Base-by-base conservation (phyloP, 2,329 filamentous ascomycete genomes). In the Sarocladiaceae sp. region DNA sequence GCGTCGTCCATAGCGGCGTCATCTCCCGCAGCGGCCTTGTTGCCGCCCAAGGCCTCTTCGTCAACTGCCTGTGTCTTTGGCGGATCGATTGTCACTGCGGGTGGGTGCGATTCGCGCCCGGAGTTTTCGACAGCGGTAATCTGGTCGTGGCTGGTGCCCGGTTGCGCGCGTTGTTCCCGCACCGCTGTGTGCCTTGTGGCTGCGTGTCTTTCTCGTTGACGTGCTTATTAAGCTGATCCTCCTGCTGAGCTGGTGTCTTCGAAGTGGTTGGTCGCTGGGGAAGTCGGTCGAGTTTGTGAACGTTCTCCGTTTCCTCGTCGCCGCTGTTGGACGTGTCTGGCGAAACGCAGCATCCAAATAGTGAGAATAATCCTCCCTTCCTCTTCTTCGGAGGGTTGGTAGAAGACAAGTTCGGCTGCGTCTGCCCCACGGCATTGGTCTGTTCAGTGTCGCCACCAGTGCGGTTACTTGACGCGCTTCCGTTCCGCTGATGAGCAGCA, bases 1-100 rank as follows among this genome's bases (percentile, higher is more conserved):
- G 74, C 76, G 65, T 89, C 86, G 31, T 77, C 75, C 82, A 90
- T 89, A 52, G 84, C 77, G 52, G 86, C 75, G 65, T 90, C 85
- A 23, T 81, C 77, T 58, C 84, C 81, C 17, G 39, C 12, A 35
- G 37, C 17, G 18, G 11, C 68, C 57, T 71, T 74, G 46, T 61
- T 65, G n/a, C 57, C 56, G 26, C 60, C 60, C 52, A 55, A 53
- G 23, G 60, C 40, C 47, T 64, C 61, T 25, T 63, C 58, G 44
- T 62, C 59, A 8, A 60, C 52, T 2, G 54, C 47, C 12, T 60
- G 54, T 23, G 59, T 46, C 53, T 59, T 65, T 60, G 66, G 80
- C 61, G 65, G 75, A 61, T 70, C 81, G 69, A 66, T 72, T 51
- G 62, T 66, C 28, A 71, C 65, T 12, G 66, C 63, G n/a, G 69